Percentiles rank a stretch among this genome's conserved stretches.
phyloP scores from a whole-genome alignment of 495 filamentous ascomycete genomes.

The Penicillium lividum region DNA sequence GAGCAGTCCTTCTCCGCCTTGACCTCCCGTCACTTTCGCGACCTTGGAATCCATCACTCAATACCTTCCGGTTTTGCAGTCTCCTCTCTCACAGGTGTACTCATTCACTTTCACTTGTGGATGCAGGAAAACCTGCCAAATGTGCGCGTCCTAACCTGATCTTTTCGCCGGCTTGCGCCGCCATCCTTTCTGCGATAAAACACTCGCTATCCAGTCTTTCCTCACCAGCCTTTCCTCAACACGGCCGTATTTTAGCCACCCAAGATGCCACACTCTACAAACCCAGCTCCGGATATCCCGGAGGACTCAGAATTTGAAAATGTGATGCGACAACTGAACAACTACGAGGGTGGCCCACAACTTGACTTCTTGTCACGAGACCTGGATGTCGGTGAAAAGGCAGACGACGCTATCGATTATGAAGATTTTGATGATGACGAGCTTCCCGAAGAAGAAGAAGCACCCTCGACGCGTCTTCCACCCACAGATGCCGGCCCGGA shows the following conservation, averaged over 20 bases:
- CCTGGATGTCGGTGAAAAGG: constrained; percentile 68
- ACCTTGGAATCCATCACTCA: too few species aligned
- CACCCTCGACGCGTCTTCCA: constrained; percentile 13
- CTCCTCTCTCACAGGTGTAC: background rate
- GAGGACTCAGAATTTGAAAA: constrained; percentile 50
- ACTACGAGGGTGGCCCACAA: constrained; percentile 36
- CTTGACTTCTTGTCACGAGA: constrained; percentile 50
- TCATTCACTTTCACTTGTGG: constrained; percentile 1
- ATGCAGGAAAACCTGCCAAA: background rate
- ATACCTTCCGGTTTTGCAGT: background rate
- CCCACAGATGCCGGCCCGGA: constrained; percentile 17
- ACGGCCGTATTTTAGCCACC: background rate
- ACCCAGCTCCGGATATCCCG: constrained; percentile 31
- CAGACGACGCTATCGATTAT: constrained; percentile 80
- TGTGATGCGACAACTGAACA: constrained; percentile 53
- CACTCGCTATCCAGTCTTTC: background rate
- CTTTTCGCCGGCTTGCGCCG: background rate
- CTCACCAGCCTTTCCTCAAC: background rate
- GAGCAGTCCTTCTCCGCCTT: background rate
- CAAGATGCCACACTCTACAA: constrained; percentile 51
- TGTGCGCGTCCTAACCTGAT: background rate
- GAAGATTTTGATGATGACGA: constrained; percentile 81
- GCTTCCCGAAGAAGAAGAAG: constrained; percentile 66
- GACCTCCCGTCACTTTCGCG: background rate
- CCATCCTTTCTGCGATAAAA: background rate